Percentiles rank a stretch among this genome's conserved stretches.
phyloP scores from a whole-genome alignment of 805 yeast species.

The Nakazawaea anatomiae region DNA sequence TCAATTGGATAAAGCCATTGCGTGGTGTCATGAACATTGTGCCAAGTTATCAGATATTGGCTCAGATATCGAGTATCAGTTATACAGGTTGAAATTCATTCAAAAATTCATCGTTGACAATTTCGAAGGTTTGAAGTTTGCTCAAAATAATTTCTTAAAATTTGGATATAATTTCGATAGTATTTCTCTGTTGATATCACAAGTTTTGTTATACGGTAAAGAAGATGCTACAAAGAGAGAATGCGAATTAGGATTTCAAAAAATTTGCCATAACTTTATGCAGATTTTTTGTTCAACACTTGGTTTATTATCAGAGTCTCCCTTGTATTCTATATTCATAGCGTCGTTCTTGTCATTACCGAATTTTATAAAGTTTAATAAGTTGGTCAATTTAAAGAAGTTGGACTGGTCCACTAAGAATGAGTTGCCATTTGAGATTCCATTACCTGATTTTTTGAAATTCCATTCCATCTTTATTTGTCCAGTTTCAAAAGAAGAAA shows the following conservation, averaged over 20 bases:
- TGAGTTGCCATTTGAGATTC: slow-evolving; percentile 60
- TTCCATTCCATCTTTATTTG: slow-evolving; percentile 67
- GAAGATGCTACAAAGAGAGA: not conserved
- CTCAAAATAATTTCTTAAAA: slow-evolving; percentile 31
- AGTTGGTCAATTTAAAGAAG: slow-evolving; percentile 28
- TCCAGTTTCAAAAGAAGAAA: slow-evolving; percentile 65
- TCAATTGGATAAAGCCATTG: slow-evolving; percentile 38
- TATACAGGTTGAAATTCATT: slow-evolving; percentile 38
- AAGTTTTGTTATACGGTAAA: slow-evolving; percentile 20
- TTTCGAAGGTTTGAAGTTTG: slow-evolving; percentile 36
- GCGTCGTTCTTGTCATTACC: slow-evolving; percentile 53
- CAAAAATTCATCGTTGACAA: slow-evolving; percentile 20
- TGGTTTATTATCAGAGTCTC: slow-evolving; percentile 47
- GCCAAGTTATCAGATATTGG: slow-evolving; percentile 25
- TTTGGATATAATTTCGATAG: slow-evolving; percentile 33
- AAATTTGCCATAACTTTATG: slow-evolving; percentile 25
- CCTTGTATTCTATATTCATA: slow-evolving; percentile 41
- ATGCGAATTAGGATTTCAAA: slow-evolving; percentile 11
- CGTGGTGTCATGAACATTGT: slow-evolving; percentile 35
- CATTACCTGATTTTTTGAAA: slow-evolving; percentile 44
- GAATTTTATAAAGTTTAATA: slow-evolving; percentile 41
- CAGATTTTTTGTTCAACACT: slow-evolving; percentile 43
- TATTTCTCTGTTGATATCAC: slow-evolving; percentile 39
- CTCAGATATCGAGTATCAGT: slow-evolving; percentile 37
- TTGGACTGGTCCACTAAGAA: slow-evolving; percentile 51